Evolutionary conservation across 768 basidiomycete genomes (phyloP), one percentile per base, ranked within the genome.

Genomic region (Pleurotus tuber-regium): DNA sequence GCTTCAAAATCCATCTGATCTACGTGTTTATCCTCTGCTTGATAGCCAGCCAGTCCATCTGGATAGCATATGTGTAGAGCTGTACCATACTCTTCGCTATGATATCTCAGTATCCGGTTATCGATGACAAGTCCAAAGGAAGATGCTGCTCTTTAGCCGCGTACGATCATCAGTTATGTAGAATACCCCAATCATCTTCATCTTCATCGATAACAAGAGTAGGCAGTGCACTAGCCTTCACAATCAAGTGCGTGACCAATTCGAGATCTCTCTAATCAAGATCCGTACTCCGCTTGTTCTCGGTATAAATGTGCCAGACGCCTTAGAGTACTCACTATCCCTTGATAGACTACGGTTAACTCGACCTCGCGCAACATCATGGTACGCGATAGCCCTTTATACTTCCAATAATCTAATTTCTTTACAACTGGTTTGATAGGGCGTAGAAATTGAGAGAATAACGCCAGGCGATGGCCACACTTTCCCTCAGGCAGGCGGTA

Each of bases 401-500:
- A 52, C 61, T 53, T 52, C 46, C 30, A 42, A 52, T 44, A 43
- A 23, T 46, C 39, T 56, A 54, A 56, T 55, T 29, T 57, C 59
- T 47, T 40, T 8, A n/a, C n/a, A n/a, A n/a, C 30, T 35, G 31
- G 30, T 26, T 30, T 36, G 51, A 30, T 49, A 89, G 89, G 88
- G 89, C 68, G 87, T 92, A 54, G 78, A 72, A 38, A 70, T 93
- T 60, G 73, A 88, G 44, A 63, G 59, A 33, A 57, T 88, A 58
- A 38, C 57, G 12, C 58, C 75, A 26, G 91, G 89, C 39, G 86
- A 92, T 68, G 78, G 79, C 54, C 53, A 55, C 50, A 76, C 48
- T 58, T 91, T 76, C 71, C 90, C 92, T 44, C 79, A 81, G 72
- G 64, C 56, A 55, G 86, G 87, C 54, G 87, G 89, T 87, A 59